Evolutionary conservation across 306 rosid species (phyloP).

Genomic region (Luffa aegyptiaca): DNA sequence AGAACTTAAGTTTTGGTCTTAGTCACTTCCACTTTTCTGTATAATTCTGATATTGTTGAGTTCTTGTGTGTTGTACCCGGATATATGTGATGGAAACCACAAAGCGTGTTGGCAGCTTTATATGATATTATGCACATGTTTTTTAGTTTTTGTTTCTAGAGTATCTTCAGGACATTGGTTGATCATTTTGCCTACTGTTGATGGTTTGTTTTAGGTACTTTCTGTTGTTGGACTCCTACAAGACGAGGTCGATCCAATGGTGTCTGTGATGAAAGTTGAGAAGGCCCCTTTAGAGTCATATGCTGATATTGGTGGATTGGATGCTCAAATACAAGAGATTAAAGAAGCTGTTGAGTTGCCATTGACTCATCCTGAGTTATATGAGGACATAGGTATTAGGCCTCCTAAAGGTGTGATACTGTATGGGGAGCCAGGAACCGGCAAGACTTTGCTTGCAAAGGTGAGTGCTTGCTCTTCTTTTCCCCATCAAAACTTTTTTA

Average conservation of each 20-base stretch:
- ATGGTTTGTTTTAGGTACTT: constrained; percentile 46
- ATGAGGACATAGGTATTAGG: constrained; percentile 95
- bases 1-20: background rate
- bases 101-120: background rate
- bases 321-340: constrained; percentile 98
- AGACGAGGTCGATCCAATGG: constrained; percentile 99
- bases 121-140: background rate
- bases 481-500: background rate
- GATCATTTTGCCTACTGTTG: background rate
- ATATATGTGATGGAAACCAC: background rate
- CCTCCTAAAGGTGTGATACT: constrained; percentile 95
- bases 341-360: constrained; percentile 99
- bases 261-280: constrained; percentile 84
- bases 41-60: background rate
- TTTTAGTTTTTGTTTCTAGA: background rate
- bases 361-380: constrained; percentile 86
- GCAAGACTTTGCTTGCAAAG: constrained; percentile 98
- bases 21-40: background rate
- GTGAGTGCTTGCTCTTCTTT: constrained; percentile 24
- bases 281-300: constrained; percentile 96
- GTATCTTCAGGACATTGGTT: background rate
- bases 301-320: constrained; percentile 97
- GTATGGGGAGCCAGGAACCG: constrained; percentile 97
- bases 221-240: constrained; percentile 98
- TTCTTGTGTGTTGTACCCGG: background rate